Base-by-base conservation (phyloP, 257 asterid genomes). In the Jacaranda copaia region DNA sequence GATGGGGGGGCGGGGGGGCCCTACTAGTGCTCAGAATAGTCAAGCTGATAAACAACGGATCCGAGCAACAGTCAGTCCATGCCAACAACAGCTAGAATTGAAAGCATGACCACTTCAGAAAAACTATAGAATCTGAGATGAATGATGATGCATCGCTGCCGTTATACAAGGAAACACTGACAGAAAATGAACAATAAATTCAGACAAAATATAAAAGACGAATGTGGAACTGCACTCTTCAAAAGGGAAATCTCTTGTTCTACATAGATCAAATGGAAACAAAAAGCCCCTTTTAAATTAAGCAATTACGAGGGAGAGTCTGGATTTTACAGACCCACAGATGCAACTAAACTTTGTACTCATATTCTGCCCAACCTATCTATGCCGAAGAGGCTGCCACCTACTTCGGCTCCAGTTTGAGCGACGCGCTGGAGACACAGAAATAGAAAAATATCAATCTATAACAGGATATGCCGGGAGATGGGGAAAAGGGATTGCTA, bases 371-470 rank as follows among this genome's bases (percentile, higher is more conserved):
- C 19, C 68, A 36, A 25, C 68, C 25, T 32, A 15, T 52, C 14
- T 20, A 8, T 13, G 56, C 79, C 19, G 25, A 35, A 13, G 55
- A 67, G 46, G 66, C 79, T 73, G 32, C 16, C 62, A 15, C 69
- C 87, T 85, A 85, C 74, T 82, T 76, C 4, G 96, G 85, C 69
- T 85, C 83, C 85, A 93, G 78, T 71, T 89, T 90, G 55, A 93
- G 88, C 42, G 98, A 72, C 75, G 84, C 97, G 38, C 97, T 93
- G 93, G 83, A 81, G 36, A 51, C 2, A 69, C 13, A 8, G 25
- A 81, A 32, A 1, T 1, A 36, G 9, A 14, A 32, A 25, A 68
- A 32, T 7, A 57, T 66, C 59, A 57, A 5, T 40, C 13, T 13
- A 16, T 52, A 11, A 5, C 49, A 16, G 38, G 6, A 69, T 32